These are phyloP conservation scores for Cardamine occulta DNA, from an alignment of 345 rosid species.

Conservation along the genomic window DNA sequence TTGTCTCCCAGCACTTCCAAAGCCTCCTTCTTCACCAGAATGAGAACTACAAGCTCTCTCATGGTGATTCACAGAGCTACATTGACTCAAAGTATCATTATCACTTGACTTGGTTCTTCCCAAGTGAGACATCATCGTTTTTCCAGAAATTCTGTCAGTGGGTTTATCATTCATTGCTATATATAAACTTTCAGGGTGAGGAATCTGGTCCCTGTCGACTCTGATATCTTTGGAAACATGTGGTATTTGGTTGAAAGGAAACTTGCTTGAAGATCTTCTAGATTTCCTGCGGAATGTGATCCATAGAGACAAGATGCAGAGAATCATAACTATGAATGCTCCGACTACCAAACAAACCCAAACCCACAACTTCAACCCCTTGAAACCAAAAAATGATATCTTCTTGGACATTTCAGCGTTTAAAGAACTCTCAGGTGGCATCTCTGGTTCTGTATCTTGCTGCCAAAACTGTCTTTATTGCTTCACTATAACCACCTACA, in stretches of 20 bases:
- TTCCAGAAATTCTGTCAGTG: constrained; percentile 40
- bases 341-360: constrained; percentile 80
- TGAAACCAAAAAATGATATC: constrained; percentile 81
- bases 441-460: constrained; percentile 39
- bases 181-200: constrained; percentile 55
- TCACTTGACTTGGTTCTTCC: constrained; percentile 77
- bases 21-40: constrained; percentile 93
- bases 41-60: constrained; percentile 76
- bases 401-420: constrained; percentile 76
- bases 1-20: constrained; percentile 60
- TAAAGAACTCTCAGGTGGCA: constrained; percentile 70
- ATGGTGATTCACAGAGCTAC: constrained; percentile 68
- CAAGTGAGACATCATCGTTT: constrained; percentile 58
- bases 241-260: constrained; percentile 69
- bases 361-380: constrained; percentile 90
- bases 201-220: constrained; percentile 64
- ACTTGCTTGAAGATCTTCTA: constrained; percentile 57
- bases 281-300: constrained; percentile 68
- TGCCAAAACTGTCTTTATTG: constrained; percentile 14
- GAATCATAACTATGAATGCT: constrained; percentile 78
- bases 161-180: constrained; percentile 60
- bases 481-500: constrained; percentile 31
- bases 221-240: constrained; percentile 83
- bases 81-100: constrained; percentile 77
- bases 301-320: constrained; percentile 82